These are phyloP conservation scores for Globisporangium polare DNA, from an alignment of 352 stramenopile genomes.

Conservation along the genomic window DNA sequence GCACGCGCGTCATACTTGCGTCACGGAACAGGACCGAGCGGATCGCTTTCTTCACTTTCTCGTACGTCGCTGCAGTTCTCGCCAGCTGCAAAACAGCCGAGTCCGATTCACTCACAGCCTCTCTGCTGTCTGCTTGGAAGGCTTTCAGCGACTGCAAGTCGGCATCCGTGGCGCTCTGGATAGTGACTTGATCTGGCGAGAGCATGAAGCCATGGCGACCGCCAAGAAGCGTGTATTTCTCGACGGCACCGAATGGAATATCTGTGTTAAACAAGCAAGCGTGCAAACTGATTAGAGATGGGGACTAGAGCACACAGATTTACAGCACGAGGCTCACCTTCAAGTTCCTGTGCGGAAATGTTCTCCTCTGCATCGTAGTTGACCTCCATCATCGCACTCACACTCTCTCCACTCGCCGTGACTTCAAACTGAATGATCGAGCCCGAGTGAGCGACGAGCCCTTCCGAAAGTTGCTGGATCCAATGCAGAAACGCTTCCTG, in stretches of 20 bases:
- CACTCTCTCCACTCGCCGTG: constrained; percentile 13
- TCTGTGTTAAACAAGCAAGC: constrained; percentile 22
- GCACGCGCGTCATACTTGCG: constrained; percentile 44
- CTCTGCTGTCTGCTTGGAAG: constrained; percentile 8
- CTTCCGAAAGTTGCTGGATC: constrained; percentile 15
- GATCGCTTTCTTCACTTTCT: constrained; percentile 36
- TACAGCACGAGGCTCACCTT: constrained; percentile 24
- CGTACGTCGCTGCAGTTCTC: constrained; percentile 39
- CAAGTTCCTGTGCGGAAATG: constrained; percentile 35
- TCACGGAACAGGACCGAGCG: constrained; percentile 48
- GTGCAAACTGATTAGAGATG: neutral
- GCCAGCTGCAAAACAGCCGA: constrained; percentile 35
- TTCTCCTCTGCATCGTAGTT: constrained; percentile 41
- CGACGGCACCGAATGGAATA: constrained; percentile 43
- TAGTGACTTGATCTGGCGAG: constrained; percentile 24
- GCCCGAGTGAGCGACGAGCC: constrained; percentile 28
- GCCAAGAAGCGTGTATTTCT: constrained; percentile 59
- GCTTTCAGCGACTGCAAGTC: constrained; percentile 25
- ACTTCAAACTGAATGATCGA: constrained; percentile 23
- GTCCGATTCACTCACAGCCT: constrained; percentile 17
- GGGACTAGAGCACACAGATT: neutral
- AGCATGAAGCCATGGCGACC: constrained; percentile 26
- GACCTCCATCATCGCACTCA: constrained; percentile 33
- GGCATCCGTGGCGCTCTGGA: constrained; percentile 24
- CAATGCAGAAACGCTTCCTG: constrained; percentile 34